Percentiles rank a stretch among this genome's conserved stretches.
phyloP scores from a whole-genome alignment of 306 rosid species.

The Vigna unguiculata region DNA sequence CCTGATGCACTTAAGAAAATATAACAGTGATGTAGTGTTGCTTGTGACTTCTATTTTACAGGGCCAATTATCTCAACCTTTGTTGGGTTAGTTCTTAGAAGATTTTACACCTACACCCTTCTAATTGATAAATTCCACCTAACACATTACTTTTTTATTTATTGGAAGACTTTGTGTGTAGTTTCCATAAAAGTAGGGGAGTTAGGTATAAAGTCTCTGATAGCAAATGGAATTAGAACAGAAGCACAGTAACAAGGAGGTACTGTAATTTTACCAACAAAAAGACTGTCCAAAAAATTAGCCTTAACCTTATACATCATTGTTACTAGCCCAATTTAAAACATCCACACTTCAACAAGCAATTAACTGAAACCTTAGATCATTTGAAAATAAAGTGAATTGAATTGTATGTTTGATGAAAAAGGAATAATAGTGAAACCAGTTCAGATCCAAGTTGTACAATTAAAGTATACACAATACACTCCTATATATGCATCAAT shows the following conservation, averaged over 20 bases:
- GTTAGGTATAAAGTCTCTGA: background rate
- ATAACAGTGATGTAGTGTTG: background rate
- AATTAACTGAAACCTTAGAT: background rate
- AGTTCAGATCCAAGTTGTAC: background rate
- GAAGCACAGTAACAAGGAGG: background rate
- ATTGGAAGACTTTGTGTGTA: background rate
- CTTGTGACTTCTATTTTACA: background rate
- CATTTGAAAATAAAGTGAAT: background rate
- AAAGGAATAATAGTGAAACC: slow-evolving; percentile 15
- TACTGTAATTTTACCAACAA: background rate
- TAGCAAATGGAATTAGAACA: background rate
- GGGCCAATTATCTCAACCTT: background rate
- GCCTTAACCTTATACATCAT: background rate
- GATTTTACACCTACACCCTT: background rate
- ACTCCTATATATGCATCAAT: slow-evolving; percentile 4
- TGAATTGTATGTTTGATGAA: background rate
- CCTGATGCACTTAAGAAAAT: slow-evolving; percentile 3
- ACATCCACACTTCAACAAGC: background rate
- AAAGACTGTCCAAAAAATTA: background rate
- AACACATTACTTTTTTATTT: background rate
- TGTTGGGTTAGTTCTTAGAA: background rate
- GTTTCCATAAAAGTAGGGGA: background rate
- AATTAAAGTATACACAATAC: background rate
- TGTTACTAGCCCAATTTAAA: background rate
- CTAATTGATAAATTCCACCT: background rate